Conservation (phyloP, 495 filamentous ascomycete genomes). For the Penicillium tannophilum region DNA sequence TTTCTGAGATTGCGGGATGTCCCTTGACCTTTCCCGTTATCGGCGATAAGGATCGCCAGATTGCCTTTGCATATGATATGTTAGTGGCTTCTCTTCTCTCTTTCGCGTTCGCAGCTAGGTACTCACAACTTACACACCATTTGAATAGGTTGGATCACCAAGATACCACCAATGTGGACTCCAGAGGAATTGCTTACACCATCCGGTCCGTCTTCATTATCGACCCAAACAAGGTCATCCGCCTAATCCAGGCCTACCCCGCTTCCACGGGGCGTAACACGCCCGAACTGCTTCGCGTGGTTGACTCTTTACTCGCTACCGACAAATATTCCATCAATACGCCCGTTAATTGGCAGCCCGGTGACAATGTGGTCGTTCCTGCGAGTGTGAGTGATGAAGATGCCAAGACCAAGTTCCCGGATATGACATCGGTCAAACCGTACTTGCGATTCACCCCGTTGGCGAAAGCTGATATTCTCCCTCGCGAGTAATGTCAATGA, state of each 20-base stretch:
- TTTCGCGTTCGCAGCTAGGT: background rate
- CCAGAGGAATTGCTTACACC: slow-evolving; percentile 11
- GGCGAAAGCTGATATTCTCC: background rate
- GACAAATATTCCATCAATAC: slow-evolving; percentile 5
- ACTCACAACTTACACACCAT: background rate
- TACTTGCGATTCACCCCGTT: slow-evolving; percentile 5
- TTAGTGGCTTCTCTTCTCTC: background rate
- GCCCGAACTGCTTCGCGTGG: slow-evolving; percentile 1
- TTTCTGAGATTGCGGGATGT: slow-evolving; percentile 11
- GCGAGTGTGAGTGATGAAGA: background rate
- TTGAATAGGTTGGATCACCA: background rate
- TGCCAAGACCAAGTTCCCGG: slow-evolving; percentile 3
- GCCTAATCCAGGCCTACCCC: slow-evolving; percentile 7
- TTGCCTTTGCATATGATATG: slow-evolving; percentile 1
- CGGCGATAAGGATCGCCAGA: slow-evolving; percentile 12
- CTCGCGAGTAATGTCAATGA: background rate
- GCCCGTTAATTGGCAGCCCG: slow-evolving; percentile 4
- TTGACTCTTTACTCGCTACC: slow-evolving; percentile 8
- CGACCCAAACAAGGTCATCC: slow-evolving; percentile 11
- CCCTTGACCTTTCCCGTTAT: slow-evolving; percentile 12
- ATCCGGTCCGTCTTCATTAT: slow-evolving; percentile 12
- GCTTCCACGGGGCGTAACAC: slow-evolving; percentile 8
- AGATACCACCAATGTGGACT: slow-evolving; percentile 6
- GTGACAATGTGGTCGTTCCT: slow-evolving; percentile 7
- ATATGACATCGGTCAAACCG: slow-evolving; percentile 1